Percentiles rank a stretch among this genome's conserved stretches.
Conservation (phyloP, 768 basidiomycete species). For the Trametopsis cervina region DNA sequence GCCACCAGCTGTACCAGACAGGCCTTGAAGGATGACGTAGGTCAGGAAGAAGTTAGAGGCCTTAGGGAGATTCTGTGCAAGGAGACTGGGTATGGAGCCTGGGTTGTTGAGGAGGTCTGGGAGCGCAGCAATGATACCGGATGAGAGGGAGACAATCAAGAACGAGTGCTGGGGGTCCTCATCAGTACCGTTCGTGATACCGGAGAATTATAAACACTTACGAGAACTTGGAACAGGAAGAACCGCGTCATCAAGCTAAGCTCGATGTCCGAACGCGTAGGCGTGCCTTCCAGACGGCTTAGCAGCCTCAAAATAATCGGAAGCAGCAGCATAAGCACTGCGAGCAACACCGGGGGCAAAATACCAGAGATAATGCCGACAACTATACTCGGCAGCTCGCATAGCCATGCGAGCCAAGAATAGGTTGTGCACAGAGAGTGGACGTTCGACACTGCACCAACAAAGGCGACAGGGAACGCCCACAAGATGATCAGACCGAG, state of each 20-base stretch:
- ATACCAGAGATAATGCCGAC: slow-evolving; percentile 87
- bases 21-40: slow-evolving; percentile 76
- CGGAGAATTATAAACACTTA: slow-evolving; percentile 34
- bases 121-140: slow-evolving; percentile 76
- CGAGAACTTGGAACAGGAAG: slow-evolving; percentile 89
- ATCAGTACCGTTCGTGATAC: no score
- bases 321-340: slow-evolving; percentile 86
- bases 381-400: slow-evolving; percentile 53
- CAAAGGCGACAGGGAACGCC: slow-evolving; percentile 69
- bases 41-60: slow-evolving; percentile 91
- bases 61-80: slow-evolving; percentile 74
- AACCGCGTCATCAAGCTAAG: slow-evolving; percentile 88
- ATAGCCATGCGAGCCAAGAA: slow-evolving; percentile 81
- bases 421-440: slow-evolving; percentile 55
- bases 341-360: slow-evolving; percentile 79
- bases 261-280: slow-evolving; percentile 76
- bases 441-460: slow-evolving; percentile 84
- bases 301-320: slow-evolving; percentile 78
- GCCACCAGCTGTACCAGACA: slow-evolving; percentile 72
- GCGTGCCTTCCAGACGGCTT: slow-evolving; percentile 85
- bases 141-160: slow-evolving; percentile 79
- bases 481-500: slow-evolving; percentile 79
- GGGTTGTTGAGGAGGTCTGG: slow-evolving; percentile 60
- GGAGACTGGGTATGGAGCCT: slow-evolving; percentile 52
- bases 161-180: slow-evolving; percentile 88